Evolutionary conservation across 176 grass and related monocot genomes (phyloP), one percentile per base, ranked within the genome.

Genomic region (Juncus effusus): DNA sequence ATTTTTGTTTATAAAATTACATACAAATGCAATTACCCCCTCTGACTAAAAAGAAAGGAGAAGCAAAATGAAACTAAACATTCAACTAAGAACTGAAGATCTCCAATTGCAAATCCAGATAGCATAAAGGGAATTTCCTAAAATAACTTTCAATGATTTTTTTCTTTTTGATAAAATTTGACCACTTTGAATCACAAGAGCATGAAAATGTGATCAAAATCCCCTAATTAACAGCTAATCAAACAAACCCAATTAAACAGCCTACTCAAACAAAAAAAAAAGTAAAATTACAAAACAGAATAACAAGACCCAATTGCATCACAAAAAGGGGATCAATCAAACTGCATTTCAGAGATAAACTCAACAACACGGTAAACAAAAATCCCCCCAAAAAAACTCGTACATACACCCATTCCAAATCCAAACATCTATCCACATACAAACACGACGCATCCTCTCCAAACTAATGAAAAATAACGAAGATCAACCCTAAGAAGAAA

Each of bases 381-480:
- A 56, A 14, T 44, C n/a, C n/a, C 5, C 2, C 5, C 37, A 54
- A 40, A 59, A 45, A 7, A 28, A 56, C 35, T 59, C 58, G 14
- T 38, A 28, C 19, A 41, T 37, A 16, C 10, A 63, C 12, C 7
- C 7, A 60, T 59, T 59, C 12, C 39, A 67, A 2, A 36, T 55
- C 45, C 64, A 65, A n/a, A 42, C 14, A 63, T 36, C 16, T 10
- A 35, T 5, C 42, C 41, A 58, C 59, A 74, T 10, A 38, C 6
- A 2, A 12, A n/a, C 13, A 41, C 3, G 69, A 73, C 45, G 8
- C n/a, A 39, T 63, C 41, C 68, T 9, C 58, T 12, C 9, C 10
- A 14, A 60, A 19, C 12, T 16, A 51, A 38, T 36, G 13, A 74
- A 65, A 10, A 78, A 70, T 54, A n/a, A 2, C 36, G 40, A 78